Conservation (phyloP, 345 rosid genomes). For the Lepidium sativum region DNA sequence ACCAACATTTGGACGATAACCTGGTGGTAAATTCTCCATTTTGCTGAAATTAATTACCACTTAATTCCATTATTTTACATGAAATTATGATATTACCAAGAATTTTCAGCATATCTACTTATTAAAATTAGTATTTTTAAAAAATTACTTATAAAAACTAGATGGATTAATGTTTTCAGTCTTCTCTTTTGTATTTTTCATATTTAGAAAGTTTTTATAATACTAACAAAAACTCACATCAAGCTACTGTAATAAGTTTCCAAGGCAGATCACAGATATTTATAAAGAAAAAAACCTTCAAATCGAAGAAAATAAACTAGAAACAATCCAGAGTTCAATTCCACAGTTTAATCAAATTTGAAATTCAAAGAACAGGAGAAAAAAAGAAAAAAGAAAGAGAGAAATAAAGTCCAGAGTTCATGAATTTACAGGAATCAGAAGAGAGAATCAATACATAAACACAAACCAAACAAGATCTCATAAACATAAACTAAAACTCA, state of each 20-base stretch:
- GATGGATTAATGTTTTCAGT: background rate
- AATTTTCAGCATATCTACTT: background rate
- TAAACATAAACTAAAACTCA: background rate
- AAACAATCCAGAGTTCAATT: background rate
- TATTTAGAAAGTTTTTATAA: background rate
- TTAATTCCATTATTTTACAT: background rate
- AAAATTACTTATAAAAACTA: too few relatives aligned
- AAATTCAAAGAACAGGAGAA: background rate
- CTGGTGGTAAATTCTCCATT: slow-evolving; percentile 86
- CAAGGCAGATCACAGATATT: background rate
- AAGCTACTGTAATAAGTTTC: background rate
- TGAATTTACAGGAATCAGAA: background rate
- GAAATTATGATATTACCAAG: background rate
- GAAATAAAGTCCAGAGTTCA: background rate
- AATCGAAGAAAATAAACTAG: background rate
- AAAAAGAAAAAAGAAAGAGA: background rate
- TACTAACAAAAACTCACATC: background rate
- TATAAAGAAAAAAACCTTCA: background rate
- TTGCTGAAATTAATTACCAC: background rate
- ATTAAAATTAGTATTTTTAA: too few relatives aligned
- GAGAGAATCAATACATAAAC: background rate
- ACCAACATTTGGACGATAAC: slow-evolving; percentile 98
- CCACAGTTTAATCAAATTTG: background rate
- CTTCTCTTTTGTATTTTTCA: background rate
- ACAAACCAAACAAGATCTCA: slow-evolving; percentile 17